Base-by-base conservation (phyloP, 2,329 filamentous ascomycete genomes). In the Cladosporium sp. region DNA sequence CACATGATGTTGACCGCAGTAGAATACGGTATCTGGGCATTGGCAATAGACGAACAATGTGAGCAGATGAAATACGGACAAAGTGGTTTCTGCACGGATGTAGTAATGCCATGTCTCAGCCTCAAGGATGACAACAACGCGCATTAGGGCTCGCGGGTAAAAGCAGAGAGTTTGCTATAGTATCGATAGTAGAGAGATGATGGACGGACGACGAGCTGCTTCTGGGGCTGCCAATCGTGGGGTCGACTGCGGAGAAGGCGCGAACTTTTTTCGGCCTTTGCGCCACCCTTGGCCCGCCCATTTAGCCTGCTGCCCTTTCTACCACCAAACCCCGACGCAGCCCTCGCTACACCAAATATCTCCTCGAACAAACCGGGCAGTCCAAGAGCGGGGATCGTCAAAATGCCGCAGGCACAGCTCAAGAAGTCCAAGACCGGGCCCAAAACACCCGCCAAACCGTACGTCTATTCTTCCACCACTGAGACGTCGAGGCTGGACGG, bases 371-470 rank as follows among this genome's bases (percentile, higher is more conserved):
- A 3, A 33, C 35, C 18, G 22, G 22, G 22, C 22, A 28, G 22
- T 13, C 34, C 9, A 35, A 41, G 28, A 50, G 48, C 46, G 48
- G 48, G 48, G 40, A 43, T 9, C 35, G 37, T 38, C 48, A 50
- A 50, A 49, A 66, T 66, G 63, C 62, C 60, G 28, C 63, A 66
- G 57, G 62, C 62, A 46, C 56, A 60, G 46, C 38, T 61, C 48
- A 66, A 66, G 54, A 66, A 66, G 54, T 48, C 58, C 31, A 66
- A 64, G 54, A 57, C 61, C 58, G 8, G 61, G 58, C 11, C 34
- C 42, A 46, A 53, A 43, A 33, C 38, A 33, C 40, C 43, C 38
- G 43, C 56, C n/a, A 63, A 63, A 54, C 51, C 40, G 60, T 62
- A 55, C 14, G 54, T 46, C 11, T 37, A 22, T 40, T 6, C 18